Evolutionary conservation across 2,329 filamentous ascomycete species (phyloP).

Genomic region (Xylariaceae sp.): DNA sequence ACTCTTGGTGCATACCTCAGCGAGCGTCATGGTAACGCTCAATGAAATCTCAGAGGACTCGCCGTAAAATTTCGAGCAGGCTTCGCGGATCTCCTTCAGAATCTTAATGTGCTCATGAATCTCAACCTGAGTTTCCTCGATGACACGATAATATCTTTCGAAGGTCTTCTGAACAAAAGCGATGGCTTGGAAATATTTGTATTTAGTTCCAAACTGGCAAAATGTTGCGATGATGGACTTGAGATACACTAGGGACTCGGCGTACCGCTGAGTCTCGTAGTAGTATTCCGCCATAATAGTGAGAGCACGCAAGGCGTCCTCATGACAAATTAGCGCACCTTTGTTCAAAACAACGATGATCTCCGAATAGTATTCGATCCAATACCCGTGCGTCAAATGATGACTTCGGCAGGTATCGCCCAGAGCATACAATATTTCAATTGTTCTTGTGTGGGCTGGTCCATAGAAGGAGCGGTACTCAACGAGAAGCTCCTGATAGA

Average conservation of each 20-base stretch:
- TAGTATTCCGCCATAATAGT: slow-evolving; percentile 26
- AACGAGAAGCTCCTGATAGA: slow-evolving; percentile 26
- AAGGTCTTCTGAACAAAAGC: slow-evolving; percentile 23
- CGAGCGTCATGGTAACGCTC: slow-evolving; percentile 19
- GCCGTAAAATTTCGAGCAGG: slow-evolving; percentile 19
- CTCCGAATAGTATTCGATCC: slow-evolving; percentile 28
- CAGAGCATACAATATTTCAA: slow-evolving; percentile 22
- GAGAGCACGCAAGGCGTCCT: slow-evolving; percentile 22
- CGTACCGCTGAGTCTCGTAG: slow-evolving; percentile 25
- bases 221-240: slow-evolving; percentile 26
- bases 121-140: slow-evolving; percentile 26
- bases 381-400: slow-evolving; percentile 25
- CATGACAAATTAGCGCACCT: slow-evolving; percentile 20
- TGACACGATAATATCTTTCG: slow-evolving; percentile 24
- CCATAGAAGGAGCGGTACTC: slow-evolving; percentile 28
- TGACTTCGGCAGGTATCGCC: slow-evolving; percentile 24
- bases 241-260: slow-evolving; percentile 23
- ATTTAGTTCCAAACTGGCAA: slow-evolving; percentile 26
- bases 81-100: slow-evolving; percentile 24
- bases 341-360: slow-evolving; percentile 23
- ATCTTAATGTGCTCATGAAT: slow-evolving; percentile 23
- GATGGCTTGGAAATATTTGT: slow-evolving; percentile 20
- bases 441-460: slow-evolving; percentile 16
- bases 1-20: slow-evolving; percentile 26
- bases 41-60: slow-evolving; percentile 25